Evolutionary conservation across 2,329 filamentous ascomycete genomes (phyloP).

Genomic region (Hypoxylon sp.): DNA sequence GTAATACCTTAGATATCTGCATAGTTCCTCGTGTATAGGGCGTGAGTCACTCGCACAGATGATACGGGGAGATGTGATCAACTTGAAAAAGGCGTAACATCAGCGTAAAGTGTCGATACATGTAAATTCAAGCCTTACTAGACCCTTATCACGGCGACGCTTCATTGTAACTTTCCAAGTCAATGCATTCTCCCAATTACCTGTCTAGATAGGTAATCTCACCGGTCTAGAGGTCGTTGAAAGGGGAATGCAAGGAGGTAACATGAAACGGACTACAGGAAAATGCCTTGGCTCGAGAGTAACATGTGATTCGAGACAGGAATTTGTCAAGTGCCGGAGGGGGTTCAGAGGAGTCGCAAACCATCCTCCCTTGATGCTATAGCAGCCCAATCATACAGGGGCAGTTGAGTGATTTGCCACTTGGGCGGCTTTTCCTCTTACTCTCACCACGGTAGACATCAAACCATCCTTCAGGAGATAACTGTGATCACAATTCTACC

Average conservation of each 20-base stretch:
- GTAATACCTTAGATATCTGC: too few species aligned
- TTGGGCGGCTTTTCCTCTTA: conserved; percentile 31
- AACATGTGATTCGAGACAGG: conserved; percentile 26
- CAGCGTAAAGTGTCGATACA: too few species aligned
- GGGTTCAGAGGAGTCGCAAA: conserved; percentile 23
- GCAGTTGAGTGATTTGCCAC: conserved; percentile 31
- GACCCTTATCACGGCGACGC: background rate
- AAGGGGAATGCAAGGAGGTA: conserved; percentile 16
- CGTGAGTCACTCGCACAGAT: too few species aligned
- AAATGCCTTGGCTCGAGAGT: conserved; percentile 25
- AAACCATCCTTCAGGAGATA: conserved; percentile 15
- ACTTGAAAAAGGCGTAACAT: too few species aligned
- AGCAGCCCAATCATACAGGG: conserved; percentile 36
- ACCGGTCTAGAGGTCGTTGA: conserved; percentile 18
- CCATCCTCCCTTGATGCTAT: conserved; percentile 30
- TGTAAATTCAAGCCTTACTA: too few species aligned
- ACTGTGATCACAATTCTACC: too few species aligned
- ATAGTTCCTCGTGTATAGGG: too few species aligned
- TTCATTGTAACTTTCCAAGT: background rate
- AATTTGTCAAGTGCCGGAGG: conserved; percentile 33
- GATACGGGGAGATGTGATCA: too few species aligned
- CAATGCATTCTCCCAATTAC: conserved; percentile 2
- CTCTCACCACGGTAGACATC: conserved; percentile 23
- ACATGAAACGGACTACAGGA: conserved; percentile 28
- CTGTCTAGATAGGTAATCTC: conserved; percentile 16